These are phyloP conservation scores for Cucumis melo DNA, from an alignment of 306 rosid species.

Conservation along the genomic window DNA sequence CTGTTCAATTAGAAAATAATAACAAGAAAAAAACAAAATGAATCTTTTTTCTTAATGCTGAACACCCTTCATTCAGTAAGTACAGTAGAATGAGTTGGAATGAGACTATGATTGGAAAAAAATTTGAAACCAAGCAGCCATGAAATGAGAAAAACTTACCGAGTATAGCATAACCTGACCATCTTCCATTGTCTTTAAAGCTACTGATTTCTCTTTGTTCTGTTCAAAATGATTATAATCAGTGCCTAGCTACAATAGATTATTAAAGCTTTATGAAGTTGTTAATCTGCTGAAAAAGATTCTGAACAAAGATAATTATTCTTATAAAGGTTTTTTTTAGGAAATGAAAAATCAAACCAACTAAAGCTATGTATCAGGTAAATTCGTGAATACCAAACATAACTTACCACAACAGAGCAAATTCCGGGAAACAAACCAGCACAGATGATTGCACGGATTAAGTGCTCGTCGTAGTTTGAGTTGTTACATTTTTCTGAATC, in stretches of 20 bases:
- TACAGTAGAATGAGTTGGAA: slow-evolving; percentile 3
- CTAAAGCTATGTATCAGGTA: not conserved
- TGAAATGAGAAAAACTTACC: slow-evolving; percentile 15
- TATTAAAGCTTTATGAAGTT: not conserved
- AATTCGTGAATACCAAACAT: not conserved
- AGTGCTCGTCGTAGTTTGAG: slow-evolving; percentile 60
- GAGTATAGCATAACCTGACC: slow-evolving; percentile 53
- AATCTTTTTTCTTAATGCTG: slow-evolving; percentile 8
- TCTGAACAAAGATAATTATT: not conserved
- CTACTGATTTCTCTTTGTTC: slow-evolving; percentile 79
- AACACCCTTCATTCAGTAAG: slow-evolving; percentile 11
- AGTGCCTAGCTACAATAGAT: not conserved
- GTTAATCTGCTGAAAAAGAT: not conserved
- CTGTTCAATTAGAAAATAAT: slow-evolving; percentile 17
- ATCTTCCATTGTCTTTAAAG: slow-evolving; percentile 86
- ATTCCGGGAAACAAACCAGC: slow-evolving; percentile 80
- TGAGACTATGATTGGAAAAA: not conserved
- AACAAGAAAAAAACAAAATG: not conserved
- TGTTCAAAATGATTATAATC: slow-evolving; percentile 23
- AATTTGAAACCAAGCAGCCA: not conserved
- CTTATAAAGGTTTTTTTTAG: not conserved
- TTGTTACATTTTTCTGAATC: slow-evolving; percentile 30
- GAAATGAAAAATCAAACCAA: not conserved
- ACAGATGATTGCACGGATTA: slow-evolving; percentile 65
- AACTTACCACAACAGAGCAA: slow-evolving; percentile 86